A percentile compares a stretch with the other conserved stretches of the same genome.
Evolutionary conservation across 768 basidiomycete species (phyloP).

Genomic region (Lactifluus hygrophoroides): DNA sequence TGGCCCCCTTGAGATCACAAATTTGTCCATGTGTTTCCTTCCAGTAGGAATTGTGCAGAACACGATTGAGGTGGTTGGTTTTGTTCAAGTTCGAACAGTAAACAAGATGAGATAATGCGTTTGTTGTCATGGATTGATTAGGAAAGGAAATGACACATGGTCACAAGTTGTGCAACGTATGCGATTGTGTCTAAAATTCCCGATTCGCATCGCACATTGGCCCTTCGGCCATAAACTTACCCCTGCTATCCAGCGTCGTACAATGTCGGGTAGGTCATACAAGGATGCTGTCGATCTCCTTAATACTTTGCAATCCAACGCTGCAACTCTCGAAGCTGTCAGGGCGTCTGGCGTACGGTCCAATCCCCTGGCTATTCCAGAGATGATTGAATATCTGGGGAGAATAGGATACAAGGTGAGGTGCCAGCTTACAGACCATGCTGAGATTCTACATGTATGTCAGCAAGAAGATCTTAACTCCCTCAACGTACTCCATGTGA

Average conservation of each 20-base stretch:
- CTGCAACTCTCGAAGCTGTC: constrained; percentile 79
- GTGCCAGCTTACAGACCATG: constrained; percentile 19
- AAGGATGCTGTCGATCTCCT: constrained; percentile 63
- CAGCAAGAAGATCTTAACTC: constrained; percentile 78
- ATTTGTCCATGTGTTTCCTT: constrained; percentile 27
- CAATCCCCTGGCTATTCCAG: constrained; percentile 59
- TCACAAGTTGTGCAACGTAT: constrained; percentile 2
- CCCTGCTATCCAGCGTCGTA: constrained; percentile 21
- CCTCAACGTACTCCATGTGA: constrained; percentile 92
- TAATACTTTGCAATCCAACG: constrained; percentile 86
- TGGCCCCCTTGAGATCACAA: constrained; percentile 25
- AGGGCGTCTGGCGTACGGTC: constrained; percentile 61
- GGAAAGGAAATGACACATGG: neutral
- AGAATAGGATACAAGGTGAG: constrained; percentile 82
- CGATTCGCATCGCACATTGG: neutral
- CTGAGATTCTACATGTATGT: neutral
- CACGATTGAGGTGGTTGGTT: neutral
- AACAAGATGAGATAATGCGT: neutral
- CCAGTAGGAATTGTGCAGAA: neutral
- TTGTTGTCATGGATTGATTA: neutral
- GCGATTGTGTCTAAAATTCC: neutral
- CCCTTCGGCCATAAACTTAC: neutral
- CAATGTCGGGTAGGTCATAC: constrained; percentile 61
- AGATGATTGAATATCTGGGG: constrained; percentile 84
- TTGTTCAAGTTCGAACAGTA: neutral